Percentiles rank a stretch among this genome's conserved stretches.
phyloP scores from a whole-genome alignment of 139 green algal species.

The Pycnococcus provasolii region DNA sequence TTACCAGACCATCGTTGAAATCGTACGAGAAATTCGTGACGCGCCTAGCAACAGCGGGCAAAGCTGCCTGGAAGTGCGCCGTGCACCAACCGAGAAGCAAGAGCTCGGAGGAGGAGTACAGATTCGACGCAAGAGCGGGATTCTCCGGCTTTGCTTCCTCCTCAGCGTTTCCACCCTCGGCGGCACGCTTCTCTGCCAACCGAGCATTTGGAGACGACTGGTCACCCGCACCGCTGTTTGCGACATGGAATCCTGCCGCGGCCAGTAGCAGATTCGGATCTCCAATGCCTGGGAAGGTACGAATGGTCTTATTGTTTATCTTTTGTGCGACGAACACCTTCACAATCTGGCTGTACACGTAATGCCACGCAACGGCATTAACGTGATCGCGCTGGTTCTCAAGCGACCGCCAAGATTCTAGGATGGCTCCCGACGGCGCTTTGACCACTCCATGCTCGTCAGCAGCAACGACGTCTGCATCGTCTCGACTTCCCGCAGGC shows the following conservation, averaged over 20 bases:
- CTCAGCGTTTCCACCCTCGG: neutral
- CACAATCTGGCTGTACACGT: slow-evolving; percentile 20
- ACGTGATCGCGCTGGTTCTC: too few species aligned
- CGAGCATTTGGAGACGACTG: too few species aligned
- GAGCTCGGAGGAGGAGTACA: slow-evolving; percentile 50
- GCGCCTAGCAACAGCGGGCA: slow-evolving; percentile 21
- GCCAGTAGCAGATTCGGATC: neutral
- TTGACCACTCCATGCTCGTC: too few species aligned
- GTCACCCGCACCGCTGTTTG: too few species aligned
- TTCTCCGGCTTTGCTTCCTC: too few species aligned
- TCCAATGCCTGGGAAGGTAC: slow-evolving; percentile 34
- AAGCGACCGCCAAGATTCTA: too few species aligned
- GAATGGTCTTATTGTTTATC: slow-evolving; percentile 44
- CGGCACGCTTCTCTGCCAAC: neutral
- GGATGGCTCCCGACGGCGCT: too few species aligned
- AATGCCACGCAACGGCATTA: neutral
- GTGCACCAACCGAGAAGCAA: slow-evolving; percentile 56
- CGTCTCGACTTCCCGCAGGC: slow-evolving; percentile 5
- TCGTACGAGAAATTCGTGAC: slow-evolving; percentile 48
- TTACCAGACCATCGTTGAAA: slow-evolving; percentile 40
- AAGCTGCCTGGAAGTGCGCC: slow-evolving; percentile 22
- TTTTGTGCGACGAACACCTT: slow-evolving; percentile 55
- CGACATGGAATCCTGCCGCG: too few species aligned
- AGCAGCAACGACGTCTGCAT: slow-evolving; percentile 38
- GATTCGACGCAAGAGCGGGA: slow-evolving; percentile 29